Evolutionary conservation across 805 yeast genomes (phyloP).

Genomic region (Candida ponderosae): DNA sequence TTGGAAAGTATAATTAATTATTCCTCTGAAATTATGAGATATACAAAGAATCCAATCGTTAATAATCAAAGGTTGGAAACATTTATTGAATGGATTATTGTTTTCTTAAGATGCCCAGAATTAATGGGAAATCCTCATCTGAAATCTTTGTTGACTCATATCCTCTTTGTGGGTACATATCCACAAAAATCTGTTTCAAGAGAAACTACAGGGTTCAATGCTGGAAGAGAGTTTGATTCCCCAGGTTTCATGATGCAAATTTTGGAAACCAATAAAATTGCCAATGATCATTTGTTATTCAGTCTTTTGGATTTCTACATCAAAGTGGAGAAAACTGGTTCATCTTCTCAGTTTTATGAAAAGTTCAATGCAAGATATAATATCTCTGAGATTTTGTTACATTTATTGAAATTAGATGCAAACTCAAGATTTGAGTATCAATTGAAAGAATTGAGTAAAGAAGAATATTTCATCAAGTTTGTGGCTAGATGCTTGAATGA

Average conservation of each 20-base stretch:
- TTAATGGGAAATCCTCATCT: conserved; percentile 87
- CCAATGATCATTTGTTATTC: conserved; percentile 61
- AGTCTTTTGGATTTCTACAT: conserved; percentile 87
- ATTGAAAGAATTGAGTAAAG: conserved; percentile 64
- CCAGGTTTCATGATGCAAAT: conserved; percentile 71
- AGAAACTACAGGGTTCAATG: conserved; percentile 1
- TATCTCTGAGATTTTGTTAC: conserved; percentile 75
- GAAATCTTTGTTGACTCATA: conserved; percentile 76
- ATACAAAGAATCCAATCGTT: conserved; percentile 49
- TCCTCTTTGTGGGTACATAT: conserved; percentile 66
- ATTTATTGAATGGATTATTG: conserved; percentile 65
- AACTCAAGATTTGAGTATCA: conserved; percentile 60
- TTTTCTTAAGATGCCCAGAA: conserved; percentile 77
- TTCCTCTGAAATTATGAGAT: conserved; percentile 52
- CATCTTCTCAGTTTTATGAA: conserved; percentile 91
- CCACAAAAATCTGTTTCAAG: conserved; percentile 31
- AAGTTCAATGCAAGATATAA: conserved; percentile 88
- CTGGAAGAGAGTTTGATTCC: conserved; percentile 31
- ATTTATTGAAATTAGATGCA: conserved; percentile 52
- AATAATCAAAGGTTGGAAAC: conserved; percentile 42
- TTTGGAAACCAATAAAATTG: conserved; percentile 55
- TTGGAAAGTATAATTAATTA: conserved; percentile 77
- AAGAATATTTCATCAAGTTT: conserved; percentile 83
- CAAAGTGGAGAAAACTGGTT: conserved; percentile 92
- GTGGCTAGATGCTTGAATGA: conserved; percentile 94